Evolutionary conservation across 2,329 filamentous ascomycete species (phyloP).

Genomic region (Orbilia blumenaviensis): DNA sequence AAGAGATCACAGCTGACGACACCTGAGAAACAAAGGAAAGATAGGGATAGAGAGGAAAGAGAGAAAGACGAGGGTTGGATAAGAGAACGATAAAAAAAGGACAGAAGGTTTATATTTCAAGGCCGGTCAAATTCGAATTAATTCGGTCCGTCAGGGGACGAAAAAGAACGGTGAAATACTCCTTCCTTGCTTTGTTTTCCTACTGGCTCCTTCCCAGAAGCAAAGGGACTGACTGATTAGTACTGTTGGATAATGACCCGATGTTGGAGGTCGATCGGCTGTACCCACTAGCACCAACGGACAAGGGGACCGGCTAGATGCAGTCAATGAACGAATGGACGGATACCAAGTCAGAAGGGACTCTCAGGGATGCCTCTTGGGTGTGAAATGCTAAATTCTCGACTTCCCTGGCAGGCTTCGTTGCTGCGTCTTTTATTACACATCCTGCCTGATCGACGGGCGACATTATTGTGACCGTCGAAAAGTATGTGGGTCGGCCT

Average conservation of each 20-base stretch:
- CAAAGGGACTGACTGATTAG: no score
- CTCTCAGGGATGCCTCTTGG: conserved; percentile 18
- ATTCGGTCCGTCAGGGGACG: background rate
- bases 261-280: conserved; percentile 37
- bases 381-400: conserved; percentile 21
- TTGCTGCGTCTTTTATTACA: conserved; percentile 45
- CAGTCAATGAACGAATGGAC: conserved; percentile 23
- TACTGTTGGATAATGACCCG: conserved; percentile 15
- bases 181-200: conserved; percentile 25
- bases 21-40: conserved; percentile 22
- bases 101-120: conserved; percentile 4
- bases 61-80: conserved; percentile 42
- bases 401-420: conserved; percentile 1
- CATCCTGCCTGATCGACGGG: conserved; percentile 38
- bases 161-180: conserved; percentile 20
- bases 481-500: conserved; percentile 11
- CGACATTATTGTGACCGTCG: conserved; percentile 11
- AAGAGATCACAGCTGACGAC: conserved; percentile 14
- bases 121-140: no score
- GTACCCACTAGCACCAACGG: background rate
- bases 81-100: conserved; percentile 11
- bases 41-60: background rate
- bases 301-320: conserved; percentile 15
- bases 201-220: conserved; percentile 15
- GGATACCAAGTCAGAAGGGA: conserved; percentile 8